phyloP scores from a whole-genome alignment of 2,329 filamentous ascomycete genomes.

The Trichophyton rubrum region DNA sequence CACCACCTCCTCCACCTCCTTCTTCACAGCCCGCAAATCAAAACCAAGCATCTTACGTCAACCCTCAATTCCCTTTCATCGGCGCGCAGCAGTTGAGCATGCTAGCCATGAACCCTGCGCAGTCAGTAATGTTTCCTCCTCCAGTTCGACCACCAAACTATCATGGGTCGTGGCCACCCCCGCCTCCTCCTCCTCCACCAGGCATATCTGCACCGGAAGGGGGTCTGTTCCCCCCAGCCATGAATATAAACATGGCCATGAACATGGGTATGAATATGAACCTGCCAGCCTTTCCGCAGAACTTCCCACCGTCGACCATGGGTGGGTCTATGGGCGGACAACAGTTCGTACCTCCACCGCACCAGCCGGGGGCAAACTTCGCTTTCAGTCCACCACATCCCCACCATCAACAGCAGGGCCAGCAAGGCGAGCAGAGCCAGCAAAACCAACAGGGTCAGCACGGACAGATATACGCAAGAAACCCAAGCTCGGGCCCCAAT shows the following conservation, averaged over 20 bases:
- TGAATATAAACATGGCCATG: slow-evolving; percentile 9
- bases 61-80: not conserved
- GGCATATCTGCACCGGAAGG: slow-evolving; percentile 12
- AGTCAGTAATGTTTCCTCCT: slow-evolving; percentile 13
- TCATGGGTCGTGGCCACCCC: slow-evolving; percentile 26
- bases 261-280: slow-evolving; percentile 10
- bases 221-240: slow-evolving; percentile 7
- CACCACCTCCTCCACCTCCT: slow-evolving; percentile 2
- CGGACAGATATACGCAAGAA: slow-evolving; percentile 2
- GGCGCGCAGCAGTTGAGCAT: not conserved
- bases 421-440: slow-evolving; percentile 8
- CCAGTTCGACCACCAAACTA: slow-evolving; percentile 25
- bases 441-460: not conserved
- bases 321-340: slow-evolving; percentile 4
- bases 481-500: not conserved
- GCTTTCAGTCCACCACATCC: slow-evolving; percentile 9
- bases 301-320: not conserved
- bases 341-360: slow-evolving; percentile 7
- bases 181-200: slow-evolving; percentile 25
- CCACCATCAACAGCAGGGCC: slow-evolving; percentile 16
- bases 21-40: slow-evolving; percentile 1
- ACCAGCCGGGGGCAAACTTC: not conserved
- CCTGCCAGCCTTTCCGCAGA: slow-evolving; percentile 11
- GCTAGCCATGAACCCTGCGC: not conserved
- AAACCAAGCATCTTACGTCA: slow-evolving; percentile 4